These are phyloP conservation scores for Gliomastix tumulicola DNA, from an alignment of 2,329 filamentous ascomycete species.

Conservation along the genomic window DNA sequence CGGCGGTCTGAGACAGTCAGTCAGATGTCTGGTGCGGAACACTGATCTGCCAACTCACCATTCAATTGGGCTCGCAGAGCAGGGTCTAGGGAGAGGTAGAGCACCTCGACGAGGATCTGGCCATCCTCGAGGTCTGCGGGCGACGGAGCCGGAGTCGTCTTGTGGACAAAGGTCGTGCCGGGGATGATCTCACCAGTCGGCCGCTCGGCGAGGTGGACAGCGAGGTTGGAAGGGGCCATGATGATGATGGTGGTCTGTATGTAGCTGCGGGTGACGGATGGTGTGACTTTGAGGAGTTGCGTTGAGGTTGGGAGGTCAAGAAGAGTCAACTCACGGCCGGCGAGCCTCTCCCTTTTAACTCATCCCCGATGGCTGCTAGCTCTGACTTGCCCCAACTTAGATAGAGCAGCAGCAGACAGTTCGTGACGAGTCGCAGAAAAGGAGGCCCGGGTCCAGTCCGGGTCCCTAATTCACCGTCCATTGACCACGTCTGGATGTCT, in stretches of 20 bases:
- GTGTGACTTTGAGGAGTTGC: too few species aligned
- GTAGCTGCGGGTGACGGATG: too few species aligned
- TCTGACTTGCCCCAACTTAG: too few species aligned
- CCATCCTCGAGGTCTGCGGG: conserved; percentile 52
- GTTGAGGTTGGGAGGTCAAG: too few species aligned
- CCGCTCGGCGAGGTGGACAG: conserved; percentile 56
- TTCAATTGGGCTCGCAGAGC: conserved; percentile 72
- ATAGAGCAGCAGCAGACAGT: too few species aligned
- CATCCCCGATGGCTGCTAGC: too few species aligned
- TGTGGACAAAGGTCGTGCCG: conserved; percentile 55
- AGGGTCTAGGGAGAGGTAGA: conserved; percentile 66
- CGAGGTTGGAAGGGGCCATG: conserved; percentile 37
- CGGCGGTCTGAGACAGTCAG: conserved; percentile 12
- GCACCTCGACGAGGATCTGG: conserved; percentile 51
- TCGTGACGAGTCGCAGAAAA: too few species aligned
- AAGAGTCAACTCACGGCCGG: too few species aligned
- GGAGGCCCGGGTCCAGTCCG: too few species aligned
- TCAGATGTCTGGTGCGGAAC: neutral
- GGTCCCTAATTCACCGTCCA: too few species aligned
- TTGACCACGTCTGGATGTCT: too few species aligned
- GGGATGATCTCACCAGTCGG: conserved; percentile 54
- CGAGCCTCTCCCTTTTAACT: too few species aligned
- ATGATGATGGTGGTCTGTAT: conserved; percentile 7
- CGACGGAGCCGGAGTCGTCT: conserved; percentile 42
- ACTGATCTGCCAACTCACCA: conserved; percentile 24